Conservation (phyloP, 441 rosid species). For the Mallotus repandus region DNA sequence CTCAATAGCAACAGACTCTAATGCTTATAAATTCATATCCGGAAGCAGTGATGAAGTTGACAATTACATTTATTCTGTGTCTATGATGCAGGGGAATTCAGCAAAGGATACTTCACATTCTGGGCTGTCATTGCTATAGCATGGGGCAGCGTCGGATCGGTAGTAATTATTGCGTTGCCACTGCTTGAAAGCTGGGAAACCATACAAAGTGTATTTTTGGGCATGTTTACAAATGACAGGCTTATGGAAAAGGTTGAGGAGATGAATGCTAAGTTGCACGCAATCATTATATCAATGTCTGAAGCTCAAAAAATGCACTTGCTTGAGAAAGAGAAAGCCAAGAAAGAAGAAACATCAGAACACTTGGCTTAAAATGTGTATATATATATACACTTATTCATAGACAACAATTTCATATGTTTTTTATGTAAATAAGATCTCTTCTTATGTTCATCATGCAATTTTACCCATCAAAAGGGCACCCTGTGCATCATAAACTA, state of each 20-base stretch:
- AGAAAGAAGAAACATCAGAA: conserved; percentile 41
- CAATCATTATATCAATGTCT: conserved; percentile 54
- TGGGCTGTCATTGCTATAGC: conserved; percentile 83
- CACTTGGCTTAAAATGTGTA: conserved; percentile 22
- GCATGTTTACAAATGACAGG: conserved; percentile 76
- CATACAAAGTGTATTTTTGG: conserved; percentile 49
- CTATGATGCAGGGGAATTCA: conserved; percentile 50
- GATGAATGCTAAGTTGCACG: conserved; percentile 45
- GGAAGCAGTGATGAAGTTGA: background rate
- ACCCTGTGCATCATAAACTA: background rate
- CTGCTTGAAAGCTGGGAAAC: conserved; percentile 82
- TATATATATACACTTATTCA: background rate
- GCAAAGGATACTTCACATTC: conserved; percentile 77
- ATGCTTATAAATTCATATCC: background rate
- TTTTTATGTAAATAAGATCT: background rate
- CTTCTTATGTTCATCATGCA: background rate
- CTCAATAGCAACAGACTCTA: background rate
- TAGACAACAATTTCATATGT: background rate
- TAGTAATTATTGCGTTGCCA: conserved; percentile 61
- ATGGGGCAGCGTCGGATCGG: conserved; percentile 86
- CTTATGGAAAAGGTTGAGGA: conserved; percentile 68
- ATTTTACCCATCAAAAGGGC: background rate
- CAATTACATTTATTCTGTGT: conserved; percentile 3
- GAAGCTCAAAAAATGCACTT: conserved; percentile 62
- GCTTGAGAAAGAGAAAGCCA: conserved; percentile 53